A percentile compares a stretch with the other conserved stretches of the same genome.
These are phyloP conservation scores for Turritis glabra DNA, from an alignment of 345 rosid genomes.

Conservation along the genomic window DNA sequence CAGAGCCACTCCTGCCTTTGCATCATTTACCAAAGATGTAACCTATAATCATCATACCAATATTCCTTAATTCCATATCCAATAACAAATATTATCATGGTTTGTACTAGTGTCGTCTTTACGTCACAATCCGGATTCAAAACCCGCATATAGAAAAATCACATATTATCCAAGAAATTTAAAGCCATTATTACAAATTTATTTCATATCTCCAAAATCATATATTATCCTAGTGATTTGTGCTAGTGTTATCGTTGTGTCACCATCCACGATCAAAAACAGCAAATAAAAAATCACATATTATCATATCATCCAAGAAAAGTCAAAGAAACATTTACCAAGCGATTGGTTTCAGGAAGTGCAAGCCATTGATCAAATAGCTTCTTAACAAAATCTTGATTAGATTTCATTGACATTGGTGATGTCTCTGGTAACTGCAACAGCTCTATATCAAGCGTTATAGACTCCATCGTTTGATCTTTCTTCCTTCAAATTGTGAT, in stretches of 20 bases:
- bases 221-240: neutral
- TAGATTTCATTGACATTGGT: constrained; percentile 71
- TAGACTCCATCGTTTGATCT: constrained; percentile 41
- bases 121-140: no score
- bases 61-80: neutral
- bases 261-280: neutral
- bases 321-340: constrained; percentile 47
- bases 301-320: neutral
- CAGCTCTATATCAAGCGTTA: constrained; percentile 67
- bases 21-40: constrained; percentile 80
- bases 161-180: neutral
- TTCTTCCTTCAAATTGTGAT: constrained; percentile 5
- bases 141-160: neutral
- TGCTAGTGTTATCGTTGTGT: neutral
- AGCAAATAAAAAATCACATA: neutral
- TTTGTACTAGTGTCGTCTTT: neutral
- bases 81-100: neutral
- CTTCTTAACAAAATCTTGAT: constrained; percentile 69
- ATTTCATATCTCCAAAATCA: neutral
- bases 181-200: neutral
- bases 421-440: constrained; percentile 85
- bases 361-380: constrained; percentile 96
- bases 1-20: constrained; percentile 74
- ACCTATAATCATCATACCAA: constrained; percentile 47
- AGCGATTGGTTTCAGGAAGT: constrained; percentile 76